Percentiles rank a stretch among this genome's conserved stretches.
These are phyloP conservation scores for Schizothecium vesticola DNA, from an alignment of 495 filamentous ascomycete species.

Conservation along the genomic window DNA sequence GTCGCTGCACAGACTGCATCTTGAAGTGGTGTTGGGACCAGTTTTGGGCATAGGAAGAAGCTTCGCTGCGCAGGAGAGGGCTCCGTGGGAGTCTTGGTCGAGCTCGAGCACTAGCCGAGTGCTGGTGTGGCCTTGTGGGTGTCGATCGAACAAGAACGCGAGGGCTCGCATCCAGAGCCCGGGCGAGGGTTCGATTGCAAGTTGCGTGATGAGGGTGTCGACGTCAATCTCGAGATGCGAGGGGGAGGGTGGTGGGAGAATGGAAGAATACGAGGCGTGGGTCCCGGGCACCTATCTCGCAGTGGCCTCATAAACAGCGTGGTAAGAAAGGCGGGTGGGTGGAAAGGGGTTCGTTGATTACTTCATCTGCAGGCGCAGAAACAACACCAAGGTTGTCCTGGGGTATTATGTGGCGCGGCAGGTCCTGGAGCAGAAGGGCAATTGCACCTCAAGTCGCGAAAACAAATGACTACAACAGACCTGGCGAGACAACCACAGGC, in stretches of 20 bases:
- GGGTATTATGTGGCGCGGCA: background rate
- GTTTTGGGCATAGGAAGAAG: background rate
- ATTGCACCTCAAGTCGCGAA: background rate
- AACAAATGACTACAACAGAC: background rate
- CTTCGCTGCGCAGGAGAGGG: background rate
- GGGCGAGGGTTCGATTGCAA: background rate
- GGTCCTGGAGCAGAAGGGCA: background rate
- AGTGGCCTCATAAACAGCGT: background rate
- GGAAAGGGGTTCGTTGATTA: background rate
- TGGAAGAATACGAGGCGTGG: background rate
- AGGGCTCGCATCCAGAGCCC: background rate
- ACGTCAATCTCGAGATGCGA: background rate
- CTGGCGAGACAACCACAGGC: background rate
- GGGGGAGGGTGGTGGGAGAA: background rate
- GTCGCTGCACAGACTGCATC: slow-evolving; percentile 78
- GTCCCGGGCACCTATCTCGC: background rate
- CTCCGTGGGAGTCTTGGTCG: background rate
- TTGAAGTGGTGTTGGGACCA: slow-evolving; percentile 15
- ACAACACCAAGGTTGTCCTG: background rate
- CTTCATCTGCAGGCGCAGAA: background rate
- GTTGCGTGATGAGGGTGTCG: background rate
- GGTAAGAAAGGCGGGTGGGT: background rate
- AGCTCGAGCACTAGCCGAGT: background rate
- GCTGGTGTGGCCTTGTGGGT: background rate
- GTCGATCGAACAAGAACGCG: background rate